phyloP scores from a whole-genome alignment of 179 eudicot species.

The Nepenthes alata region DNA sequence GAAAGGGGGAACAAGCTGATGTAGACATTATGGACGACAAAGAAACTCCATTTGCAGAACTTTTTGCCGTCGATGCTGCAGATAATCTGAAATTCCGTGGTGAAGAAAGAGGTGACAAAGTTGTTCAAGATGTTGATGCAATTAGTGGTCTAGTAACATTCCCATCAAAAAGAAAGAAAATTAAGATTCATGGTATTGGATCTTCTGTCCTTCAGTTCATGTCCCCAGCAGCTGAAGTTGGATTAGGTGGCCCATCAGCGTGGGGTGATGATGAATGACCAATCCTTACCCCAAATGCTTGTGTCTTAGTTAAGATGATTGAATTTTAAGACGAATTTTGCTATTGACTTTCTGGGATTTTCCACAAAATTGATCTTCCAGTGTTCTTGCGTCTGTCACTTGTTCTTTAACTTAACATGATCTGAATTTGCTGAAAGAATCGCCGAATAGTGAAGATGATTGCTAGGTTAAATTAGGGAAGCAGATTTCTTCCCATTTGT shows the following conservation, averaged over 20 bases:
- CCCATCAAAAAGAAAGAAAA: slow-evolving; percentile 42
- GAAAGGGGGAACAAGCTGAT: slow-evolving; percentile 27
- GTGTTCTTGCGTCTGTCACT: no score
- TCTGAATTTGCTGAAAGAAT: no score
- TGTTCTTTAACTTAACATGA: no score
- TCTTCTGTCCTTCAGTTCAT: slow-evolving; percentile 26
- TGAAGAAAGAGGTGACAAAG: slow-evolving; percentile 10
- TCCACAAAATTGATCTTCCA: no score
- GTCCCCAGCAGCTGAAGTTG: slow-evolving; percentile 38
- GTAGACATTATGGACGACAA: slow-evolving; percentile 46
- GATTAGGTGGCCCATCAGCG: slow-evolving; percentile 73
- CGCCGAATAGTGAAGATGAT: no score
- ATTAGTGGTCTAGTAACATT: slow-evolving; percentile 27
- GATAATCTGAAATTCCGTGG: slow-evolving; percentile 10
- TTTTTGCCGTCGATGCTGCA: slow-evolving; percentile 20
- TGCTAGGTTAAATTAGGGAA: no score
- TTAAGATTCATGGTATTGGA: slow-evolving; percentile 16
- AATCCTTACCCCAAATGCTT: no score
- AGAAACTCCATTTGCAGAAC: slow-evolving; percentile 49
- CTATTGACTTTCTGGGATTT: no score
- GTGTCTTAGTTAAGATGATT: no score
- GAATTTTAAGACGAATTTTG: no score
- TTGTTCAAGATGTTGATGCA: slow-evolving; percentile 15
- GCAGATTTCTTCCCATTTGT: no score
- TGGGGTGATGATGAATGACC: slow-evolving; percentile 46